Percentiles rank a stretch among this genome's conserved stretches.
Conservation (phyloP, 1,139 yeast species). For the Pichia inconspicua region DNA sequence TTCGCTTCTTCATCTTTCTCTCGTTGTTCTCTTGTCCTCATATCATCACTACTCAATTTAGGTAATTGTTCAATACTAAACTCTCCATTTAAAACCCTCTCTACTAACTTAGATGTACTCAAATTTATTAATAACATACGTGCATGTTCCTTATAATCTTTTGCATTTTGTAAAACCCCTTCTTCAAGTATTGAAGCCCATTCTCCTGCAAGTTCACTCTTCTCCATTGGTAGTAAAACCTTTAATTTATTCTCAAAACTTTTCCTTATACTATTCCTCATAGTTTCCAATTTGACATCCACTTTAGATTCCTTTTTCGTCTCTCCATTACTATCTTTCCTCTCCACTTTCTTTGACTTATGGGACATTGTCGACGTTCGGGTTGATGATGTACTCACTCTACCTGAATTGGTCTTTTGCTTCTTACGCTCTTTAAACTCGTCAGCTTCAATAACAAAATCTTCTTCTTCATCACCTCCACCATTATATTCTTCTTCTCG, state of each 20-base stretch:
- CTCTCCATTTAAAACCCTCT: slow-evolving; percentile 41
- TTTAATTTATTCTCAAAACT: slow-evolving; percentile 22
- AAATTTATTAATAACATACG: slow-evolving; percentile 48
- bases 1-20: slow-evolving; percentile 66
- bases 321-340: not conserved
- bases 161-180: slow-evolving; percentile 31
- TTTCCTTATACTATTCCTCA: slow-evolving; percentile 6
- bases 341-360: not conserved
- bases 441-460: not conserved
- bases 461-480: slow-evolving; percentile 12
- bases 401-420: not conserved
- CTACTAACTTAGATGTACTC: slow-evolving; percentile 40
- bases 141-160: slow-evolving; percentile 43
- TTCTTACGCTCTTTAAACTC: not conserved
- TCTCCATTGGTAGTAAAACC: not conserved
- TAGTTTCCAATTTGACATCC: slow-evolving; percentile 4
- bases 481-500: slow-evolving; percentile 8
- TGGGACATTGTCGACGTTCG: not conserved
- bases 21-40: slow-evolving; percentile 66
- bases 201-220: not conserved
- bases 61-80: slow-evolving; percentile 47
- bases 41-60: slow-evolving; percentile 51
- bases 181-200: slow-evolving; percentile 40
- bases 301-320: slow-evolving; percentile 6
- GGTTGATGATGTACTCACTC: not conserved